Base-by-base conservation (phyloP, 2,329 filamentous ascomycete species). In the Ophiostoma montium region DNA sequence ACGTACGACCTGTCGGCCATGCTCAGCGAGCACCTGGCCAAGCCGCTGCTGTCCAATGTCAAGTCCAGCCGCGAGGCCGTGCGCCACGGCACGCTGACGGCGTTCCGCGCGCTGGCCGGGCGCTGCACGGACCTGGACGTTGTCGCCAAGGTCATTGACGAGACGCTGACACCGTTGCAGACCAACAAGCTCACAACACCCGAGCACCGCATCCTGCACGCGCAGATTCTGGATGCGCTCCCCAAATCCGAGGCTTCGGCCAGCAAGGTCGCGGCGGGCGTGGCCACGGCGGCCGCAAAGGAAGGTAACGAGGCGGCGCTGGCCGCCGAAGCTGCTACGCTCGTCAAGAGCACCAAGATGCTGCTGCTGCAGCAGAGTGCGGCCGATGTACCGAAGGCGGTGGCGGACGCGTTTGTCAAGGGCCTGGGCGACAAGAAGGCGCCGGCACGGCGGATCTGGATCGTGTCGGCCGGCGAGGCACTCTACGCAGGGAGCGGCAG, bases 241-340 rank as follows among this genome's bases (percentile, higher is more conserved):
- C 42, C 27, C 1, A 68, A 77, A 39, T 83, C 79, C 2, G 63
- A 70, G 11, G 64, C 72, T 2, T 71, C 84, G 35, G 82, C 85
- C 1, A 71, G 74, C 50, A 84, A 84, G 56, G 72, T 90, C 30
- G 74, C 79, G 1, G 67, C 72, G 46, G 78, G 76, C 7, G 71
- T 96, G 51, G 77, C 82, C 7, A 65, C 78, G 16, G 70, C 87
- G 13, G 80, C 84, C 16, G 67, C 75, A 7, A 95, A 95, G 60
- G 92, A 98, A 65, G 81, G 88, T 8, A 96, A 94, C 58, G 92
- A 98, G 63, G 68, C 74, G 33, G 89, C 89, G 38, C 69, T 95
- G 23, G 73, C 77, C 38, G 80, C 85, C 10, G 87, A 95, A 63
- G 79, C 88, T 7, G 72, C 73, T 32, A 76, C 85, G 5, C 71